Base-by-base conservation (phyloP, 2,329 filamentous ascomycete genomes). In the Talaromyces albobiverticillius region DNA sequence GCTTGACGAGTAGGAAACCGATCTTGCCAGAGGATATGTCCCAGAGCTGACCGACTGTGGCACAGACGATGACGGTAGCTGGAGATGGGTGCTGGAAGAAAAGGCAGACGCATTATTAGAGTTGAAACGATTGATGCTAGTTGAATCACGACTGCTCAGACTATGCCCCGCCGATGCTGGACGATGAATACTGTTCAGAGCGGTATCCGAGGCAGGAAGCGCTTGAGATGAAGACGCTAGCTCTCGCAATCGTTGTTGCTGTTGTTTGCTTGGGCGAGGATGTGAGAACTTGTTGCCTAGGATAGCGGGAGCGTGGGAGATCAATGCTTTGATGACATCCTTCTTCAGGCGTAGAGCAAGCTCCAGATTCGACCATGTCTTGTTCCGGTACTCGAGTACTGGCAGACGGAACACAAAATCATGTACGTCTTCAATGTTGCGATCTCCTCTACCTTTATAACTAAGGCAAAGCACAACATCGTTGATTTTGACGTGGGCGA, bases 311-410 rank as follows among this genome's bases (percentile, higher is more conserved):
- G 93, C 92, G 67, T 99, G 94, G 1, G 90, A 94, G 64, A 99
- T 95, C 43, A 99, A 80, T 0, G 94, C 93, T 66, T 91, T 89
- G 67, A 96, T 90, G 55, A 97, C 89, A 45, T 95, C 92, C 68
- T 92, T 95, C 76, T 99, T 97, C 51, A 99, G 80, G 13, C 91
- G 88, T 46, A 97, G 79, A 0, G 93, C 92, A 9, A 99, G 83
- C 66, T 99, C 94, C 6, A 99, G 82, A 69, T 97, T 99, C 6
- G 91, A 96, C 94, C 94, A 99, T 8, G 92, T 97, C 78, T 99
- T 99, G 79, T 99, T 99, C 59, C 90, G 85, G 76, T 96, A 97
- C 70, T 99, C 94, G 45, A 99, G 86, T 2, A 89, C 88, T 3
- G 94, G 94, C 74, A 99, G 84, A 31, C 90, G 86, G 82, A 99